Evolutionary conservation across 2,329 filamentous ascomycete genomes (phyloP).

Genomic region (Neoscytalidium dimidiatum): DNA sequence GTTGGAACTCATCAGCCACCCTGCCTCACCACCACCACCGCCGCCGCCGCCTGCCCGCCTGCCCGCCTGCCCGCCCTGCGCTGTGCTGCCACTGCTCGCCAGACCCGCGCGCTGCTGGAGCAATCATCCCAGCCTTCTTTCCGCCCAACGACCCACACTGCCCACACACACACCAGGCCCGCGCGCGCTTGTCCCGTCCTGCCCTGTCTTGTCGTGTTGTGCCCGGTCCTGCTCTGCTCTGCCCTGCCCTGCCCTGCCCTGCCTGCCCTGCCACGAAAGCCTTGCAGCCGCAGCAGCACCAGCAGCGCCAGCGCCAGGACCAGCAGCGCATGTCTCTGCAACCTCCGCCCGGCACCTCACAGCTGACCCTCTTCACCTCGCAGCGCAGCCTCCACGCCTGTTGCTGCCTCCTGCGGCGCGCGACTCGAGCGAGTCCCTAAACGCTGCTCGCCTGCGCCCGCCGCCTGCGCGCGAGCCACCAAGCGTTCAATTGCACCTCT

Average conservation of each 20-base stretch:
- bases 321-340: conserved; percentile 14
- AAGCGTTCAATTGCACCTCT: conserved; percentile 15
- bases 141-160: neutral
- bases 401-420: conserved; percentile 8
- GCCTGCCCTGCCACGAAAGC: conserved; percentile 11
- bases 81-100: neutral
- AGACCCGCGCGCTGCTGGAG: neutral
- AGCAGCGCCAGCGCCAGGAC: no score
- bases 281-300: conserved; percentile 16
- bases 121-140: neutral
- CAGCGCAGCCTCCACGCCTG: neutral
- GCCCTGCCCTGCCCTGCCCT: neutral
- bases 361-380: conserved; percentile 6
- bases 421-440: neutral
- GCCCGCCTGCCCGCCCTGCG: neutral
- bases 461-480: conserved; percentile 17
- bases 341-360: conserved; percentile 7
- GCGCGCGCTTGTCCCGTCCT: neutral
- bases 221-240: neutral
- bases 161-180: neutral
- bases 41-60: neutral
- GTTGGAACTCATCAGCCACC: neutral
- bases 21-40: neutral
- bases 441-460: conserved; percentile 2
- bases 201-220: neutral